Conservation (phyloP, 2,329 filamentous ascomycete species). For the Colletotrichum liaoningense region DNA sequence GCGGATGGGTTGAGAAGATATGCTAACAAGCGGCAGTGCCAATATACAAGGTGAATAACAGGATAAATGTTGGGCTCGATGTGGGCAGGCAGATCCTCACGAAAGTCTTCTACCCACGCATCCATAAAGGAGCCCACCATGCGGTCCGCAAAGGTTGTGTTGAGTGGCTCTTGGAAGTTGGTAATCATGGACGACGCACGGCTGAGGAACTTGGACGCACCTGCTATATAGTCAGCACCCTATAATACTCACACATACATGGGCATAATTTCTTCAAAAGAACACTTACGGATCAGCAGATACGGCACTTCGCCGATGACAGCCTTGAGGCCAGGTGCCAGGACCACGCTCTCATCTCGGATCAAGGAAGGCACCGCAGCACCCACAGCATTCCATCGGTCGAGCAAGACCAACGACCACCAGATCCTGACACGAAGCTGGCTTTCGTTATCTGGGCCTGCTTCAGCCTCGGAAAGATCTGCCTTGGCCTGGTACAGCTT, state of each 20-base stretch:
- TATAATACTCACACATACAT: not conserved
- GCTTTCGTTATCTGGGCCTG: constrained; percentile 70
- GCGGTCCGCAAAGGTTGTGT: constrained; percentile 21
- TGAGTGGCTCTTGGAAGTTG: constrained; percentile 28
- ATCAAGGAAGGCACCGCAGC: constrained; percentile 72
- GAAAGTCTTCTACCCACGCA: constrained; percentile 73
- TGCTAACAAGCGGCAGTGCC: constrained; percentile 75
- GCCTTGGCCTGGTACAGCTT: constrained; percentile 64
- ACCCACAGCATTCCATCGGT: constrained; percentile 79
- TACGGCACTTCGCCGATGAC: constrained; percentile 73
- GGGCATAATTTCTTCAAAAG: not conserved
- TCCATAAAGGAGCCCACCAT: constrained; percentile 63
- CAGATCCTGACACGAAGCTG: constrained; percentile 73
- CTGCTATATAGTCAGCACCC: constrained; percentile 45
- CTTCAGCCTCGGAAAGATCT: constrained; percentile 53
- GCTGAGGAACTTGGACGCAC: constrained; percentile 67
- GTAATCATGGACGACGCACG: constrained; percentile 52
- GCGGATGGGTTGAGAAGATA: constrained; percentile 69
- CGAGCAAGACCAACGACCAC: constrained; percentile 79
- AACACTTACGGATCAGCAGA: constrained; percentile 71
- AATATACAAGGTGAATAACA: constrained; percentile 75
- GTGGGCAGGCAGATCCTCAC: constrained; percentile 70
- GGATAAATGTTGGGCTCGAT: constrained; percentile 64
- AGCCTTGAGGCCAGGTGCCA: constrained; percentile 68
- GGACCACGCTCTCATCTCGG: constrained; percentile 69